Evolutionary conservation across 2,329 filamentous ascomycete genomes (phyloP), one percentile per base, ranked within the genome.

Genomic region (Akanthomyces dipterigenus): DNA sequence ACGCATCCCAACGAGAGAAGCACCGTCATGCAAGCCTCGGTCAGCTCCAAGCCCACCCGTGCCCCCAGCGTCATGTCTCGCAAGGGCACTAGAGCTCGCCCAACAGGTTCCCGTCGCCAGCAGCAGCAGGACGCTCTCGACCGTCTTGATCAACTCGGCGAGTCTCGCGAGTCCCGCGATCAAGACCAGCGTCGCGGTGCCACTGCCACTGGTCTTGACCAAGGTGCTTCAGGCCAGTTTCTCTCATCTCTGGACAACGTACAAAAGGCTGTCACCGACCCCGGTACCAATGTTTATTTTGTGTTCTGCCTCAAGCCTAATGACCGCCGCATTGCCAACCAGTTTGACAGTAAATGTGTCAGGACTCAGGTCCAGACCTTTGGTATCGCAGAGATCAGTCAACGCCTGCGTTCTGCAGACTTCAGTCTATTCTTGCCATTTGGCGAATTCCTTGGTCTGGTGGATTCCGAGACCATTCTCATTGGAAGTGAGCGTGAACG

Each of bases 311-410:
- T 99, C 65, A 99, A 99, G 76, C 93, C 95, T 24, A 99, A 99
- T 68, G 95, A 99, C 72, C 85, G 95, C 58, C 87, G 95, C 55
- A 99, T 99, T 66, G 93, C 95, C 64, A 99, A 99, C 67, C 95
- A 99, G 70, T 99, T 98, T 68, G 95, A 99, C 74, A 97, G 92
- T 82, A 98, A 98, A 75, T 99, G 95, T 72, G 95, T 99, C 24
- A 88, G 95, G 4, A 90, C 90, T 12, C 95, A 99, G 72, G 84
- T 99, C 1, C 93, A 98, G 71, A 96, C 92, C 0, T 91, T 98
- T 67, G 95, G 95, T 36, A 96, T 99, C 69, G 93, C 93, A 1
- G 95, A 99, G 72, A 97, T 99, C 73, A 96, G 93, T 71, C 93
- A 97, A 71, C 85, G 95, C 22, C 81, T 99, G 43, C 86, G 93